A percentile compares a stretch with the other conserved stretches of the same genome.
Conservation (phyloP, 2,329 filamentous ascomycete species). For the Myriosclerotinia scirpicola region DNA sequence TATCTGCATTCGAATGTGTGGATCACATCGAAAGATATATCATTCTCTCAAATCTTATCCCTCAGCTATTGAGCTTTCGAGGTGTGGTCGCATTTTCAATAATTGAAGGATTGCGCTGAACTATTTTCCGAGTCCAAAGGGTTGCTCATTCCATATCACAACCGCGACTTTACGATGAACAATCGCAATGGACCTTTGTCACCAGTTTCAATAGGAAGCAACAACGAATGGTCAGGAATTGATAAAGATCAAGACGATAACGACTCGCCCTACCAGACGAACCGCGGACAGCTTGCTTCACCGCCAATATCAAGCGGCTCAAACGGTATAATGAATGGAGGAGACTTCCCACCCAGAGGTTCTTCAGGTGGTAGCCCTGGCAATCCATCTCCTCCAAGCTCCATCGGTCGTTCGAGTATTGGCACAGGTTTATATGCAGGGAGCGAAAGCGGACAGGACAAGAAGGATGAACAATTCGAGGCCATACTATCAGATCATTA, state of each 20-base stretch:
- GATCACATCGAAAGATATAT: constrained; percentile 8
- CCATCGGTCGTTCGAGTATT: constrained; percentile 80
- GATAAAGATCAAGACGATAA: constrained; percentile 62
- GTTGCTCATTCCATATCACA: constrained; percentile 15
- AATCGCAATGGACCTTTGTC: constrained; percentile 74
- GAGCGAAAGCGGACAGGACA: constrained; percentile 63
- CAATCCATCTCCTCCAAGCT: constrained; percentile 82
- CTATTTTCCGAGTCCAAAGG: constrained; percentile 16
- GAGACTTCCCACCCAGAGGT: constrained; percentile 51
- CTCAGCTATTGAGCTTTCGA: constrained; percentile 11
- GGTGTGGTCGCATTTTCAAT: neutral
- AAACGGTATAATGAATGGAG: constrained; percentile 61
- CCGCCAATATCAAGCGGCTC: constrained; percentile 68
- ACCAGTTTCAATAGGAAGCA: constrained; percentile 71
- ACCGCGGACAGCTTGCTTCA: constrained; percentile 62
- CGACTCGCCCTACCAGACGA: constrained; percentile 50
- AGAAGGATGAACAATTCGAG: constrained; percentile 65
- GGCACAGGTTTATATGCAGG: constrained; percentile 69
- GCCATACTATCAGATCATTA: constrained; percentile 77
- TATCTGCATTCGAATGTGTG: constrained; percentile 14
- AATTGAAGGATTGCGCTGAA: constrained; percentile 13
- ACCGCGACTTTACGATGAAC: constrained; percentile 56
- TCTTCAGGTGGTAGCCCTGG: constrained; percentile 51
- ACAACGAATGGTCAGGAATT: constrained; percentile 77
- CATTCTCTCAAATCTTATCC: constrained; percentile 1